Evolutionary conservation across 805 yeast genomes (phyloP).

Genomic region (Hanseniaspora valbyensis): DNA sequence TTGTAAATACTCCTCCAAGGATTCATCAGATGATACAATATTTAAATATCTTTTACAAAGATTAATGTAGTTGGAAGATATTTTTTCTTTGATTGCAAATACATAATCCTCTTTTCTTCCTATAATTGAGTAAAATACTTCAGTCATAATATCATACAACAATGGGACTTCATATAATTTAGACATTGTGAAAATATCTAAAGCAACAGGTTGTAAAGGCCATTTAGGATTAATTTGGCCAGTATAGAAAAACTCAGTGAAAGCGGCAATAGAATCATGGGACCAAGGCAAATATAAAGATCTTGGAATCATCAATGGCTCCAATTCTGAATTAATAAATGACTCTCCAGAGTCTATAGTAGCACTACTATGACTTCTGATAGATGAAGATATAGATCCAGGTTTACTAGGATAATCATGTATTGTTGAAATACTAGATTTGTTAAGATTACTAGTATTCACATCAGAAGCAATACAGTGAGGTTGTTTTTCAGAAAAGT

Average conservation of each 20-base stretch:
- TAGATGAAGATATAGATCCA: slow-evolving; percentile 8
- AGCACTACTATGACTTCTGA: slow-evolving; percentile 10
- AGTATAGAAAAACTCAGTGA: slow-evolving; percentile 62
- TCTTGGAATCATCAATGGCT: slow-evolving; percentile 57
- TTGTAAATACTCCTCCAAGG: slow-evolving; percentile 20
- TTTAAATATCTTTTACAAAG: slow-evolving; percentile 20
- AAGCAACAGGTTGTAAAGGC: slow-evolving; percentile 57
- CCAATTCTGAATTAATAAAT: slow-evolving; percentile 30
- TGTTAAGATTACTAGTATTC: neutral
- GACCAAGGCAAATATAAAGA: slow-evolving; percentile 58
- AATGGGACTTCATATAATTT: slow-evolving; percentile 60
- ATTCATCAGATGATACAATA: slow-evolving; percentile 21
- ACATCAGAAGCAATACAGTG: slow-evolving; percentile 13
- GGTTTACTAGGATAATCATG: slow-evolving; percentile 6
- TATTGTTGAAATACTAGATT: slow-evolving; percentile 6
- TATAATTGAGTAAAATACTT: slow-evolving; percentile 56
- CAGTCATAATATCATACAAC: slow-evolving; percentile 56
- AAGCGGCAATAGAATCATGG: slow-evolving; percentile 49
- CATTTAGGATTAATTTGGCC: slow-evolving; percentile 72
- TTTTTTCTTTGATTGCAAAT: slow-evolving; percentile 23
- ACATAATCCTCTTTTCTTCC: slow-evolving; percentile 52
- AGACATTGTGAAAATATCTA: slow-evolving; percentile 52
- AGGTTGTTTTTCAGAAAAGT: neutral
- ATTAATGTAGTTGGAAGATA: slow-evolving; percentile 23
- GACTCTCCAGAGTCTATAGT: slow-evolving; percentile 19